Conservation (phyloP, 495 filamentous ascomycete species). For the Penicillium canariense region DNA sequence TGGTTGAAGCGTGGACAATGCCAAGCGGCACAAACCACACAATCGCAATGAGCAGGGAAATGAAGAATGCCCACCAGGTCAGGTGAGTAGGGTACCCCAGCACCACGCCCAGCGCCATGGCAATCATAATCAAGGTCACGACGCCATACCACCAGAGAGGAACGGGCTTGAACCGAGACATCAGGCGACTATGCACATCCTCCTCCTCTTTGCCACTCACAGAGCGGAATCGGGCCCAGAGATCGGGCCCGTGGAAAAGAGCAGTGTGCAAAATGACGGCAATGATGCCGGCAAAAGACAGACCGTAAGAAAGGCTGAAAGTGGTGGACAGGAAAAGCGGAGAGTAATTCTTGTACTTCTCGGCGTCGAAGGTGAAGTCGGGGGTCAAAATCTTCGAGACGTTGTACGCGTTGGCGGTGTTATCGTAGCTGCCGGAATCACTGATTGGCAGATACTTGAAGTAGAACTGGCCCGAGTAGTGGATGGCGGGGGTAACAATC, state of each 20-base stretch:
- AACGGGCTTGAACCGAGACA: slow-evolving; percentile 56
- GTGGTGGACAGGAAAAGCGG: slow-evolving; percentile 61
- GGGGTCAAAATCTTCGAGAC: slow-evolving; percentile 53
- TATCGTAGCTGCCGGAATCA: slow-evolving; percentile 56
- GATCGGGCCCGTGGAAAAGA: slow-evolving; percentile 55
- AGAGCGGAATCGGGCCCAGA: slow-evolving; percentile 49
- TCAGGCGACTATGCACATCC: slow-evolving; percentile 64
- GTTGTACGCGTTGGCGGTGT: slow-evolving; percentile 51
- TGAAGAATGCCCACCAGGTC: slow-evolving; percentile 53
- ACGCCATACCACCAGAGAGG: slow-evolving; percentile 63
- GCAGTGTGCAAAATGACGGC: slow-evolving; percentile 53
- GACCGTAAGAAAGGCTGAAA: slow-evolving; percentile 56
- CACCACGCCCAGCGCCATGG: slow-evolving; percentile 50
- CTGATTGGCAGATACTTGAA: slow-evolving; percentile 55
- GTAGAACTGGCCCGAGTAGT: slow-evolving; percentile 52
- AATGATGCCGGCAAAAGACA: slow-evolving; percentile 59
- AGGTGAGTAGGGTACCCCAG: slow-evolving; percentile 53
- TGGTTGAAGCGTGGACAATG: slow-evolving; percentile 53
- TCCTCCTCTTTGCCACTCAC: slow-evolving; percentile 53
- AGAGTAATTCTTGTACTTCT: slow-evolving; percentile 55
- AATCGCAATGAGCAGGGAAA: slow-evolving; percentile 47
- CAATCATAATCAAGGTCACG: slow-evolving; percentile 49
- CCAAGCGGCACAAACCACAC: slow-evolving; percentile 55
- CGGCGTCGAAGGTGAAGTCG: slow-evolving; percentile 52
- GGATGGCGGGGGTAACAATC: slow-evolving; percentile 51